These are phyloP conservation scores for Lupinus albus DNA, from an alignment of 306 rosid genomes.

Conservation along the genomic window DNA sequence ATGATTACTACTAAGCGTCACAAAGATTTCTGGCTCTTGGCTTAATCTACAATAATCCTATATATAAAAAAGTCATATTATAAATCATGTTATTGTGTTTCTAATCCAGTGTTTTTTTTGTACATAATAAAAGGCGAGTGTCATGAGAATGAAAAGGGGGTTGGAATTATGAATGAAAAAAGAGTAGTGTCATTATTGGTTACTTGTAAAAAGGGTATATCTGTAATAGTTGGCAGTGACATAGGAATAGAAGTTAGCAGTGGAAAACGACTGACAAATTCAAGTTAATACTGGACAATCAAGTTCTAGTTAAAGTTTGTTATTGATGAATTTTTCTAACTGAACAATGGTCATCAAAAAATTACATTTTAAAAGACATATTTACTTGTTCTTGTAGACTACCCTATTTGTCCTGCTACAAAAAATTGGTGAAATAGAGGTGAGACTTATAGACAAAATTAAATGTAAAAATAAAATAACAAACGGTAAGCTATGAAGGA, in stretches of 20 bases:
- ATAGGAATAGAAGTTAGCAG: background rate
- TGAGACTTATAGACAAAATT: conserved; percentile 24
- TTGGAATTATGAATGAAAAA: conserved; percentile 40
- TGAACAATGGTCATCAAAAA: background rate
- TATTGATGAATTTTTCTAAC: background rate
- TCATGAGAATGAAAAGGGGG: conserved; percentile 36
- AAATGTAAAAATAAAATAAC: background rate
- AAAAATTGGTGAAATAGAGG: conserved; percentile 15
- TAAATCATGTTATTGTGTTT: conserved; percentile 23
- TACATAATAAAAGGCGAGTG: conserved; percentile 45
- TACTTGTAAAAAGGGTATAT: too few species aligned
- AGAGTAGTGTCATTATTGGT: conserved; percentile 39
- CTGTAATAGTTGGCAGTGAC: background rate
- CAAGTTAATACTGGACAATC: background rate
- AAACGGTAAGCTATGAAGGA: background rate
- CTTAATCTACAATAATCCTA: conserved; percentile 39
- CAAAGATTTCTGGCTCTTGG: conserved; percentile 96
- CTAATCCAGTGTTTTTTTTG: conserved; percentile 49
- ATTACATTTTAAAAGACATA: conserved; percentile 18
- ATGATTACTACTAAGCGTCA: conserved; percentile 95
- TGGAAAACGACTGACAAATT: background rate
- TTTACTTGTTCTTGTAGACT: conserved; percentile 37
- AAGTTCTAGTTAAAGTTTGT: background rate
- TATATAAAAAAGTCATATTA: conserved; percentile 4
- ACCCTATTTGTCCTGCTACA: conserved; percentile 21